Conservation (phyloP, 441 rosid genomes). For the Pelargonium citronellum region DNA sequence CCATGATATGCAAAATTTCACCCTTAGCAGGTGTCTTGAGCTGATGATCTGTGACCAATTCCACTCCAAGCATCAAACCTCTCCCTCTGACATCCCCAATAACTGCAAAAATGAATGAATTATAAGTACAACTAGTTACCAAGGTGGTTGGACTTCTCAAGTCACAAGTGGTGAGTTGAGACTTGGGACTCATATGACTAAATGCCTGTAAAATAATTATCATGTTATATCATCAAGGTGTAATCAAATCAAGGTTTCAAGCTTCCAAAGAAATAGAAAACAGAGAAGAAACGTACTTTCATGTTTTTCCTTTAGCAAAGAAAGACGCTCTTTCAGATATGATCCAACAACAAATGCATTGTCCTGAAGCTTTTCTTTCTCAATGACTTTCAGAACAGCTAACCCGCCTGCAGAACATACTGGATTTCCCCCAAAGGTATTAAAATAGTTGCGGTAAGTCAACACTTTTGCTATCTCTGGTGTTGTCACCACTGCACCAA, state of each 20-base stretch:
- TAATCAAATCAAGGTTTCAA: no score
- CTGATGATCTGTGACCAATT: constrained; percentile 66
- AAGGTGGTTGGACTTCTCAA: no score
- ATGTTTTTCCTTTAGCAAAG: constrained; percentile 56
- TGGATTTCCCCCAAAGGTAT: constrained; percentile 88
- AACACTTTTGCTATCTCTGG: constrained; percentile 78
- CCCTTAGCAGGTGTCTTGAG: constrained; percentile 81
- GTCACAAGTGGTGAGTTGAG: no score
- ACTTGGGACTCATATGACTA: no score
- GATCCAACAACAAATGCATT: constrained; percentile 74
- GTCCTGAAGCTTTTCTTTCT: constrained; percentile 70
- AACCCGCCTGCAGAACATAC: constrained; percentile 92
- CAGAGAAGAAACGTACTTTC: constrained; percentile 43
- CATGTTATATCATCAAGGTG: no score
- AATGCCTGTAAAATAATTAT: no score
- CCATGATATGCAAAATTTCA: constrained; percentile 65
- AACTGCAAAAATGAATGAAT: constrained; percentile 33
- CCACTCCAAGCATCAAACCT: constrained; percentile 78
- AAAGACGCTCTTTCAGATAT: constrained; percentile 55
- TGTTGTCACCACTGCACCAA: constrained; percentile 88
- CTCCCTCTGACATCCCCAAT: constrained; percentile 89
- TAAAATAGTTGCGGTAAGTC: constrained; percentile 70
- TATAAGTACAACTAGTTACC: not conserved
- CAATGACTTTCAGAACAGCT: constrained; percentile 74
- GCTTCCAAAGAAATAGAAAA: no score